Percentiles rank a stretch among this genome's conserved stretches.
Evolutionary conservation across 2,329 filamentous ascomycete species (phyloP).

Genomic region (Cordyceps fumosorosea): DNA sequence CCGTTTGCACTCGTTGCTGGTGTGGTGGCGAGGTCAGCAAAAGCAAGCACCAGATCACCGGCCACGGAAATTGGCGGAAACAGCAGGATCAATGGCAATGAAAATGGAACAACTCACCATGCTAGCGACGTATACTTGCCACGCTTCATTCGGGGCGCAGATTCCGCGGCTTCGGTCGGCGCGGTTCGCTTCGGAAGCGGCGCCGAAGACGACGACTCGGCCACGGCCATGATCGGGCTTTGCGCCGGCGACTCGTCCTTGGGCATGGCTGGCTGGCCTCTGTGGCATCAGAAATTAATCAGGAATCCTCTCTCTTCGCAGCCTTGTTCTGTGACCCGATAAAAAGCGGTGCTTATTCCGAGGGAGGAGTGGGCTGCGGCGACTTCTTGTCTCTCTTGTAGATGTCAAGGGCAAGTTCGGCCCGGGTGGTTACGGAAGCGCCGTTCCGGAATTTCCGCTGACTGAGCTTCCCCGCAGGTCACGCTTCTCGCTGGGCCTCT

Average conservation of each 20-base stretch:
- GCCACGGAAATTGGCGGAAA: not conserved
- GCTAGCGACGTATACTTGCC: slow-evolving; percentile 33
- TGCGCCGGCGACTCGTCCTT: slow-evolving; percentile 3
- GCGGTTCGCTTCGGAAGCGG: slow-evolving; percentile 13
- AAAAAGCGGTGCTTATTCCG: not conserved
- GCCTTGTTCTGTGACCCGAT: not conserved
- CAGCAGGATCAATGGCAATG: not conserved
- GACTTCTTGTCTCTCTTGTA: not conserved
- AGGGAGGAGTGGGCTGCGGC: not conserved
- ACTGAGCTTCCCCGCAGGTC: not conserved
- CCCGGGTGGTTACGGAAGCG: not conserved
- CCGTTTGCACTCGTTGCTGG: slow-evolving; percentile 33
- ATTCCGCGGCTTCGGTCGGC: slow-evolving; percentile 1
- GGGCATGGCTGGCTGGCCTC: not conserved
- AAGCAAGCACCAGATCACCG: not conserved
- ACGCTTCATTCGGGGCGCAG: slow-evolving; percentile 21
- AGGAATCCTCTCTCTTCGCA: not conserved
- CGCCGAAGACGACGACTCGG: not conserved
- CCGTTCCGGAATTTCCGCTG: slow-evolving; percentile 1
- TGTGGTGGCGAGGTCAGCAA: not conserved
- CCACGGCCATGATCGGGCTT: not conserved
- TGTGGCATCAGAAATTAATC: not conserved
- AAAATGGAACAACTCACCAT: slow-evolving; percentile 22
- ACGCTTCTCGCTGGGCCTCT: not conserved
- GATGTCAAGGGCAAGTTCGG: slow-evolving; percentile 4